Conservation (phyloP, 192 early-diverging fungal genomes). For the Umbelopsis sp. region DNA sequence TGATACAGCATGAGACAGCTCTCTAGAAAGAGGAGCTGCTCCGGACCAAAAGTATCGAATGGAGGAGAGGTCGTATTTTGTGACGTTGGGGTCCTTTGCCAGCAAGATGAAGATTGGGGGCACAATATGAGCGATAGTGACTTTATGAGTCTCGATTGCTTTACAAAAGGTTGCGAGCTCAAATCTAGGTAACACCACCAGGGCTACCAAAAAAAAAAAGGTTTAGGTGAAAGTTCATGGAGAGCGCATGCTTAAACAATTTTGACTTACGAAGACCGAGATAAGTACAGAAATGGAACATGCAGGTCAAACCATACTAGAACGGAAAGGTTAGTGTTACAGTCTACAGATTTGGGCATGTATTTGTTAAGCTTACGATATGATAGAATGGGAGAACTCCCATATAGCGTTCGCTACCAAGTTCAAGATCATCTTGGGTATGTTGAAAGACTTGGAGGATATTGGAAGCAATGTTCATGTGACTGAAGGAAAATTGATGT, state of each 20-base stretch:
- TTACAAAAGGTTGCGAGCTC: conserved; percentile 51
- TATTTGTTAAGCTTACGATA: conserved; percentile 9
- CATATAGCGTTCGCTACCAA: conserved; percentile 10
- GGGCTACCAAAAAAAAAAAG: neutral
- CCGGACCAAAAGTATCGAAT: conserved; percentile 24
- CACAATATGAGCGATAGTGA: conserved; percentile 60
- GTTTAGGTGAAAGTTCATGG: neutral
- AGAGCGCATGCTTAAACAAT: neutral
- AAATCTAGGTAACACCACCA: conserved; percentile 54
- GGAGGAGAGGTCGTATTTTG: conserved; percentile 39
- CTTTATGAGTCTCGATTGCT: conserved; percentile 56
- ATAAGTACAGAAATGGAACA: conserved; percentile 7
- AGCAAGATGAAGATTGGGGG: conserved; percentile 69
- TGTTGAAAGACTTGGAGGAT: conserved; percentile 7
- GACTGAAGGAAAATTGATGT: conserved; percentile 50
- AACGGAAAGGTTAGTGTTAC: neutral
- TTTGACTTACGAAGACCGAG: neutral
- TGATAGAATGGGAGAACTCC: conserved; percentile 37
- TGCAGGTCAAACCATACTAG: conserved; percentile 5
- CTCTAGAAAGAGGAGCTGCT: conserved; percentile 30
- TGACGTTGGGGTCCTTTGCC: conserved; percentile 33
- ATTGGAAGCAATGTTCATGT: conserved; percentile 31
- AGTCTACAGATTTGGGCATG: conserved; percentile 40
- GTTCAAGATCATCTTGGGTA: neutral
- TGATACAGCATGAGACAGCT: conserved; percentile 23